Evolutionary conservation across 2,329 filamentous ascomycete species (phyloP).

Genomic region (Colletotrichum trifolii): DNA sequence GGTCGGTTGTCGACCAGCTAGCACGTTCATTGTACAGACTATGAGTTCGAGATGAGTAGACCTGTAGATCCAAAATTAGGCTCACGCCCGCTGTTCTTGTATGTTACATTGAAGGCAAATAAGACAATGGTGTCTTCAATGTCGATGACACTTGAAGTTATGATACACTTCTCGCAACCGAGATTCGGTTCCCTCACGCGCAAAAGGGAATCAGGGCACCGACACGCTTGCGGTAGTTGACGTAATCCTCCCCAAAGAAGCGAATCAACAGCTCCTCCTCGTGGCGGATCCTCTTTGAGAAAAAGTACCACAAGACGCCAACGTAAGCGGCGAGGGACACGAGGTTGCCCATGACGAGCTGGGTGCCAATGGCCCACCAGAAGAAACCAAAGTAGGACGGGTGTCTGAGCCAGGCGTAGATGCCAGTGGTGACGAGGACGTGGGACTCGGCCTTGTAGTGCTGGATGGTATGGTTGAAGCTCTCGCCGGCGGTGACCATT

Average conservation of each 20-base stretch:
- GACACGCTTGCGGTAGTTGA: constrained; percentile 76
- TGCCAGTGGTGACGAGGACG: constrained; percentile 81
- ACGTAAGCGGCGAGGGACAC: constrained; percentile 81
- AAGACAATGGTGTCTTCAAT: too few species aligned
- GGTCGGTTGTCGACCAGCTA: too few species aligned
- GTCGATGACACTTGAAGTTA: not conserved
- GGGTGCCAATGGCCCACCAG: constrained; percentile 97
- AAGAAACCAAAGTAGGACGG: constrained; percentile 98
- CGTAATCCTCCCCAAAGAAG: constrained; percentile 89
- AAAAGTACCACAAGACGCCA: constrained; percentile 86
- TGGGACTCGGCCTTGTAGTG: constrained; percentile 75
- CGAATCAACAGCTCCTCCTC: constrained; percentile 82
- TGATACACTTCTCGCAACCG: not conserved
- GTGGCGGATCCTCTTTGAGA: constrained; percentile 75
- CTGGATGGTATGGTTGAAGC: constrained; percentile 92
- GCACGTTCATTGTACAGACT: too few species aligned
- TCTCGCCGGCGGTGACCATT: constrained; percentile 89
- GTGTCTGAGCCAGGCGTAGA: constrained; percentile 83
- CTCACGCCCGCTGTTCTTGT: too few species aligned
- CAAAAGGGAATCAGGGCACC: constrained; percentile 82
- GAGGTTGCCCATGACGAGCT: constrained; percentile 87
- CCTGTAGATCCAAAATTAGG: too few species aligned
- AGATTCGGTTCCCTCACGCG: not conserved
- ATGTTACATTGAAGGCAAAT: too few species aligned
- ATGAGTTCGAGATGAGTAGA: too few species aligned